Conservation (phyloP, 257 asterid species). For the Eustoma russellianum region DNA sequence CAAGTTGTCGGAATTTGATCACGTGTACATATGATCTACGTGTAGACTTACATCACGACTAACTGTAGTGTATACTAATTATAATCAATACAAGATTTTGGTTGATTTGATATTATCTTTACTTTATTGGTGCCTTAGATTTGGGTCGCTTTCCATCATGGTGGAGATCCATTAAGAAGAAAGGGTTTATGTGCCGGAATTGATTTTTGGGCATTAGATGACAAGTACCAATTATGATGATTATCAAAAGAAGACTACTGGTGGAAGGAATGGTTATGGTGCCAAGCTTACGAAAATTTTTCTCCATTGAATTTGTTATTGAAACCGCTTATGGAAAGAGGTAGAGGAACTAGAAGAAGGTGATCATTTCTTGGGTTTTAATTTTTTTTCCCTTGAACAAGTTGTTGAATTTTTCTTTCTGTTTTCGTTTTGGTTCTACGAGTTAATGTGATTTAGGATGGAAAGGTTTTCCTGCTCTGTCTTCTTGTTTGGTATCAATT, state of each 20-base stretch:
- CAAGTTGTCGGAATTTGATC: too few species aligned
- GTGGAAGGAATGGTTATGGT: conserved; percentile 95
- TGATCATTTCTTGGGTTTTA: conserved; percentile 13
- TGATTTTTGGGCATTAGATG: conserved; percentile 94
- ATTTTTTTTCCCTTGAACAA: too few species aligned
- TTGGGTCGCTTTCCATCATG: too few species aligned
- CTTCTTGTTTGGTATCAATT: too few species aligned
- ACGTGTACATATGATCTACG: too few species aligned
- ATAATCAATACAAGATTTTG: too few species aligned
- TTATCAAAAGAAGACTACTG: conserved; percentile 83
- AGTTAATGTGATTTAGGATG: too few species aligned
- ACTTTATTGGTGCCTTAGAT: too few species aligned
- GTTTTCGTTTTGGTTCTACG: background rate
- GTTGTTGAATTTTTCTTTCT: background rate
- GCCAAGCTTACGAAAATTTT: conserved; percentile 93
- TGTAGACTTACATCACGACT: too few species aligned
- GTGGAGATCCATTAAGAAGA: conserved; percentile 96
- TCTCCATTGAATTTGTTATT: conserved; percentile 77
- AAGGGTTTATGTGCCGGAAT: conserved; percentile 88
- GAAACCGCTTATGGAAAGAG: conserved; percentile 92
- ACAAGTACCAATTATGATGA: conserved; percentile 96
- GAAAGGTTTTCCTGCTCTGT: too few species aligned
- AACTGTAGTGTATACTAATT: too few species aligned
- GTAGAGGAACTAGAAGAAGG: conserved; percentile 88
- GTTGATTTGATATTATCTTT: too few species aligned